Percentiles rank a stretch among this genome's conserved stretches.
These are phyloP conservation scores for Lasiosphaeris hirsuta DNA, from an alignment of 495 filamentous ascomycete species.

Conservation along the genomic window DNA sequence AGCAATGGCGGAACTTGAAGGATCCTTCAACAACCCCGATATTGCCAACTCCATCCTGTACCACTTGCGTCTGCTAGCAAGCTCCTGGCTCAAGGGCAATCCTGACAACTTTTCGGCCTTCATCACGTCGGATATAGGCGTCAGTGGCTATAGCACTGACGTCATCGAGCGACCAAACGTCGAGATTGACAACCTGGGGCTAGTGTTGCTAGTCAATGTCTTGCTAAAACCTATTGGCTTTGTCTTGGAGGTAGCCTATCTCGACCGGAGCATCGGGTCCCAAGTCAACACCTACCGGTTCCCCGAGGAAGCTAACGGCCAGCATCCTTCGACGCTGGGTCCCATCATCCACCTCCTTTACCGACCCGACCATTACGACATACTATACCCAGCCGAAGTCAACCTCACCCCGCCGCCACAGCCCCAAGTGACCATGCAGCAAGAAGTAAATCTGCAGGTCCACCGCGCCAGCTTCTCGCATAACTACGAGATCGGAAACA, in stretches of 20 bases:
- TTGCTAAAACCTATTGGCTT: slow-evolving; percentile 77
- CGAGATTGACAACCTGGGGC: slow-evolving; percentile 87
- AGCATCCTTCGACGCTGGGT: slow-evolving; percentile 43
- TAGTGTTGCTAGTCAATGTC: slow-evolving; percentile 72
- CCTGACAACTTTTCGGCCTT: slow-evolving; percentile 66
- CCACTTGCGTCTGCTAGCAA: slow-evolving; percentile 70
- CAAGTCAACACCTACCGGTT: slow-evolving; percentile 76
- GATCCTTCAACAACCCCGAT: slow-evolving; percentile 71
- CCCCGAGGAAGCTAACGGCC: slow-evolving; percentile 52
- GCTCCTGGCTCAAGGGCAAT: slow-evolving; percentile 80
- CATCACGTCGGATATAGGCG: slow-evolving; percentile 48
- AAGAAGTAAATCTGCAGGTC: slow-evolving; percentile 52
- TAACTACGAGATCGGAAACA: slow-evolving; percentile 35
- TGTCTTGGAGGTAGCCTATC: slow-evolving; percentile 81
- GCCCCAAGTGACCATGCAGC: slow-evolving; percentile 35
- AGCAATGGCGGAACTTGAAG: slow-evolving; percentile 57
- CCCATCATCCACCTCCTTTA: slow-evolving; percentile 53
- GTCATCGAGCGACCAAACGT: slow-evolving; percentile 69
- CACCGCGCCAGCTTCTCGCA: slow-evolving; percentile 43
- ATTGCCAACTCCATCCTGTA: slow-evolving; percentile 69
- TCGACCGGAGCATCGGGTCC: slow-evolving; percentile 80
- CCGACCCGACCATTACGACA: slow-evolving; percentile 84
- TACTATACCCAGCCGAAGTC: slow-evolving; percentile 74
- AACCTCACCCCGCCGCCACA: slow-evolving; percentile 14
- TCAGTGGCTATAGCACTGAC: slow-evolving; percentile 67